Conservation (phyloP, 192 early-diverging fungal species). For the Mortierella alpina region DNA sequence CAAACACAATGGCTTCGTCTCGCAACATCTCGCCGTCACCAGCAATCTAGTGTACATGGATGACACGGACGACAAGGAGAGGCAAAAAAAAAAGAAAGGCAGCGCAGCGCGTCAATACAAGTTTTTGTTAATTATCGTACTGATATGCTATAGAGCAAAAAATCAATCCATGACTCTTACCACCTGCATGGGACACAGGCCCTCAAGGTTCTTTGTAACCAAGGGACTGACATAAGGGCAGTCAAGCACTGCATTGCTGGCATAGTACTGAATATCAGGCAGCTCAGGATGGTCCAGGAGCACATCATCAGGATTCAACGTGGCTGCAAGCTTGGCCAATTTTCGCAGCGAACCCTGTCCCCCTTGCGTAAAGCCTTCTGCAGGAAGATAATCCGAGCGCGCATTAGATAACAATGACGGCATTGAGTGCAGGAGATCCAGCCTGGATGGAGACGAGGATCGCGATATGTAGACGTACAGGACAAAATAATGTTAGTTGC, state of each 20-base stretch:
- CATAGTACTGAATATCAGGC: constrained; percentile 59
- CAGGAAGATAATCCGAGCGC: constrained; percentile 57
- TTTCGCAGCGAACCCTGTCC: constrained; percentile 17
- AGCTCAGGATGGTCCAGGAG: constrained; percentile 40
- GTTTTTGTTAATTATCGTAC: background rate
- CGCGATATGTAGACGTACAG: background rate
- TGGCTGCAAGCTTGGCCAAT: constrained; percentile 16
- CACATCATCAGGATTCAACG: constrained; percentile 7
- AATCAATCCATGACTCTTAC: constrained; percentile 30
- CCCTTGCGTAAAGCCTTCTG: constrained; percentile 43
- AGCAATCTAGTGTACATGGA: constrained; percentile 35
- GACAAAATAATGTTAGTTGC: too few relatives aligned
- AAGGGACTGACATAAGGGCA: constrained; percentile 60
- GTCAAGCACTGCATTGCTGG: constrained; percentile 53
- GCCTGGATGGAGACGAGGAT: constrained; percentile 12
- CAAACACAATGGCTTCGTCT: constrained; percentile 62
- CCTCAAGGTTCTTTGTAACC: constrained; percentile 49
- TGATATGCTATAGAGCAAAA: background rate
- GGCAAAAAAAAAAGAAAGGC: background rate
- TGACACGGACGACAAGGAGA: background rate
- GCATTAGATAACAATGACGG: constrained; percentile 51
- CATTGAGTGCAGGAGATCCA: constrained; percentile 61
- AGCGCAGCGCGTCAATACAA: background rate
- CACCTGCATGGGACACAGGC: constrained; percentile 56
- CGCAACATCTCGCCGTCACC: constrained; percentile 59